Conservation (phyloP, 805 yeast genomes). For the Yarrowia sp. region DNA sequence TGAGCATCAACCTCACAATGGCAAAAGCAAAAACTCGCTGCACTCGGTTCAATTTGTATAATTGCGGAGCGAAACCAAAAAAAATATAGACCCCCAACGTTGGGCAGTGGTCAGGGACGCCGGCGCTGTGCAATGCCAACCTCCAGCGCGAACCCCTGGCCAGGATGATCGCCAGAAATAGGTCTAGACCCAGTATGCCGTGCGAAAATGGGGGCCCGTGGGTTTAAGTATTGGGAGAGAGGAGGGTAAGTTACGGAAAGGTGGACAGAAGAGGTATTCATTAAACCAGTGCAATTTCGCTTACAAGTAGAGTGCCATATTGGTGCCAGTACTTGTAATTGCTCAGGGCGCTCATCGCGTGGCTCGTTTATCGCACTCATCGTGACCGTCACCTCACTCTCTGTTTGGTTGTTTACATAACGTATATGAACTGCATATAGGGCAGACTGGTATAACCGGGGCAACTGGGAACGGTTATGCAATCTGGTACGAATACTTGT, state of each 20-base stretch:
- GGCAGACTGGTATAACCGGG: too few species aligned
- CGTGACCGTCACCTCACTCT: too few species aligned
- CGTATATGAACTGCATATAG: slow-evolving; percentile 4
- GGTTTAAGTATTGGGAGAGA: slow-evolving; percentile 1
- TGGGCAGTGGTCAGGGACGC: slow-evolving; percentile 24
- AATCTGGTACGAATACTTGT: not conserved
- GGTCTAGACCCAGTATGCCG: slow-evolving; percentile 16
- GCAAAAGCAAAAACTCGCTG: not conserved
- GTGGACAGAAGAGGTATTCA: too few species aligned
- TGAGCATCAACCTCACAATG: too few species aligned
- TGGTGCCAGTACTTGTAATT: too few species aligned
- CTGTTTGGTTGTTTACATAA: not conserved
- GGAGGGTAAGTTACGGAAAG: slow-evolving; percentile 17
- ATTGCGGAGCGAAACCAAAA: not conserved
- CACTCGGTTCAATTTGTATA: too few species aligned
- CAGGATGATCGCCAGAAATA: slow-evolving; percentile 26
- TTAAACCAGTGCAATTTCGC: too few species aligned
- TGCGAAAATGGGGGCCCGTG: slow-evolving; percentile 1
- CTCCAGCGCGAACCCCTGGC: slow-evolving; percentile 30
- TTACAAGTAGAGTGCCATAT: too few species aligned
- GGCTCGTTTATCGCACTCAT: too few species aligned
- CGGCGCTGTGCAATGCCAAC: slow-evolving; percentile 34
- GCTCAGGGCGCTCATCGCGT: too few species aligned
- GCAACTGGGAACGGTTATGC: too few species aligned
- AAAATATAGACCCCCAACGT: slow-evolving; percentile 27